Conservation (phyloP, 768 basidiomycete genomes). For the Mycena alexandri region DNA sequence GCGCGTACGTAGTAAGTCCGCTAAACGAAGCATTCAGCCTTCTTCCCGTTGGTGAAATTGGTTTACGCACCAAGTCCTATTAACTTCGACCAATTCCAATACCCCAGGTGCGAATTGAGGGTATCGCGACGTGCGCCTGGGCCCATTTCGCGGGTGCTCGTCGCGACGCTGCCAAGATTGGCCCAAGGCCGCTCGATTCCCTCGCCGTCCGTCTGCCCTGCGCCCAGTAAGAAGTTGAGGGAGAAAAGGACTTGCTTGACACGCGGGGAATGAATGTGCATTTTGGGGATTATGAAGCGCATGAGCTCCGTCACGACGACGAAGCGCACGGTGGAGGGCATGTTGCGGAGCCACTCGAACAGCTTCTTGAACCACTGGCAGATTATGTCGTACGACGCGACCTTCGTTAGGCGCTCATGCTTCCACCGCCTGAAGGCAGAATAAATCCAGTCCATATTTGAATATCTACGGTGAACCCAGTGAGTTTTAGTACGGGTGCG, state of each 20-base stretch:
- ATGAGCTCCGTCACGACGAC: not conserved
- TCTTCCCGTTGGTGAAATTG: no score
- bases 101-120: no score
- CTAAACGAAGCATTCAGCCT: no score
- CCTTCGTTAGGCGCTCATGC: not conserved
- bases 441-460: conserved; percentile 33
- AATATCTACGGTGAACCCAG: conserved; percentile 26
- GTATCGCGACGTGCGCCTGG: no score
- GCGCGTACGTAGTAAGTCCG: no score
- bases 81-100: no score
- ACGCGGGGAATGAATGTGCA: conserved; percentile 46
- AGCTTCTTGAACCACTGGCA: conserved; percentile 44
- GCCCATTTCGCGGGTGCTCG: no score
- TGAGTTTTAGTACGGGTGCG: not conserved
- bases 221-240: not conserved
- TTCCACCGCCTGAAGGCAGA: not conserved
- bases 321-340: conserved; percentile 5
- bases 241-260: conserved; percentile 39
- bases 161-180: no score
- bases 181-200: not conserved
- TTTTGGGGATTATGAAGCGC: conserved; percentile 45
- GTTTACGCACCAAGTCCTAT: no score
- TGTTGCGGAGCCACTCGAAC: conserved; percentile 11
- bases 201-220: not conserved
- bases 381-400: conserved; percentile 43